Base-by-base conservation (phyloP, 148 eudicot species). In the Rhododendron ferrugineum region DNA sequence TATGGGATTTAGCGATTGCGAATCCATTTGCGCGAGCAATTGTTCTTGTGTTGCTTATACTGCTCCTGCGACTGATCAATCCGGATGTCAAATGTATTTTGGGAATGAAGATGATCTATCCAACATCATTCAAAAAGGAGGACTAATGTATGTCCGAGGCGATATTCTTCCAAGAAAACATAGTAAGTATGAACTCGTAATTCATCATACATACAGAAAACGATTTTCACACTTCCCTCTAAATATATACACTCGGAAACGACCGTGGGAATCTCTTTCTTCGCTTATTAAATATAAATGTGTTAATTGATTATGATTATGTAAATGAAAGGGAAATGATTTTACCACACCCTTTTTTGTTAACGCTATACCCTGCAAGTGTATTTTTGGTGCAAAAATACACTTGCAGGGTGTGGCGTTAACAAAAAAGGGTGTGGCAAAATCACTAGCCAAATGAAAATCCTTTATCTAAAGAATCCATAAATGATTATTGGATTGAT, bases 21-120 rank as follows among this genome's bases (percentile, higher is more conserved):
- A 79, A 50, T 79, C 52, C 60, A 79, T 79, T 28, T 79, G 82
- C 60, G 28, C 10, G 34, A 47, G 82, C 34, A 28, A 49, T 47
- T 79, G 82, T 79, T 79, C 82, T 47, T 79, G 82, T 16, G 23
- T 40, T 11, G 62, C 62, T 0, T 79, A n/a, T 78, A 47, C 81
- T 9, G 16, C 82, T 79, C 47, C 32, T 6, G 20, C n/a, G 23
- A 40, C 30, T 13, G 60, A 49, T 49, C 60, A 47, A 79, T n/a
- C 23, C 1, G 56, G 60, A 15, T 79, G 82, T 49, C 82, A 79
- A 79, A 50, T 79, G 5, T 79, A 79, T 7, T 47, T n/a, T 14
- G 82, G 82, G 82, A 79, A 28, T 15, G 13, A 46, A 47, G 50
- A 49, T 47, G 37, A 47, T 28, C 34, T 79, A 30, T 14, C 16